Percentiles rank a stretch among this genome's conserved stretches.
Conservation (phyloP, 371 early-diverging fungal genomes). For the Mortierella sp. region DNA sequence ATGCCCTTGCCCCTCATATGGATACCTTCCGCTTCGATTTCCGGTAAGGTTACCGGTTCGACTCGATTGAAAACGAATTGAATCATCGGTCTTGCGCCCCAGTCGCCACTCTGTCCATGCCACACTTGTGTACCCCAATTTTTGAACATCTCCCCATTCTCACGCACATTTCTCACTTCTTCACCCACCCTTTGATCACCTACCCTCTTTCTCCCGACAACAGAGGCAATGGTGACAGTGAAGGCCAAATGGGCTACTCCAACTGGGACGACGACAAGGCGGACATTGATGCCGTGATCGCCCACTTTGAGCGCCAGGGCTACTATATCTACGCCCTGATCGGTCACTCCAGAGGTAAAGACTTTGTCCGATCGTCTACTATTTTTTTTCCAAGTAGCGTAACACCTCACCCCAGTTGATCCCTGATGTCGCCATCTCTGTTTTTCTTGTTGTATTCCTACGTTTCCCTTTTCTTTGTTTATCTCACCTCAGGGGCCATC, state of each 20-base stretch:
- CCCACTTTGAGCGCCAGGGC: slow-evolving; percentile 66
- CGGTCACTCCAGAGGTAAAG: slow-evolving; percentile 40
- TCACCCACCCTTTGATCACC: background rate
- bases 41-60: slow-evolving; percentile 44
- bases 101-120: background rate
- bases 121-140: background rate
- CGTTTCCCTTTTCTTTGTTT: background rate
- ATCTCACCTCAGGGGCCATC: slow-evolving; percentile 60
- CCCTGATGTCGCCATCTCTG: background rate
- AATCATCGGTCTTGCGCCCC: slow-evolving; percentile 4
- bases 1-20: slow-evolving; percentile 61
- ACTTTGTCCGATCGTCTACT: background rate
- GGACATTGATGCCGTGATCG: slow-evolving; percentile 67
- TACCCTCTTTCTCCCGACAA: too few species aligned
- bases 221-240: slow-evolving; percentile 72
- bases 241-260: slow-evolving; percentile 65
- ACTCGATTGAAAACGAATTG: background rate
- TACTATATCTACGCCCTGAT: slow-evolving; percentile 71
- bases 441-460: too few species aligned
- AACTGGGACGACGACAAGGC: slow-evolving; percentile 67
- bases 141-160: background rate
- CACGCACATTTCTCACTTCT: background rate
- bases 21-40: slow-evolving; percentile 73
- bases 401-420: background rate
- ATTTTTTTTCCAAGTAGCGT: too few species aligned